A percentile compares a stretch with the other conserved stretches of the same genome.
These are phyloP conservation scores for Beauveria varroae DNA, from an alignment of 2,329 filamentous ascomycete species.

Conservation along the genomic window DNA sequence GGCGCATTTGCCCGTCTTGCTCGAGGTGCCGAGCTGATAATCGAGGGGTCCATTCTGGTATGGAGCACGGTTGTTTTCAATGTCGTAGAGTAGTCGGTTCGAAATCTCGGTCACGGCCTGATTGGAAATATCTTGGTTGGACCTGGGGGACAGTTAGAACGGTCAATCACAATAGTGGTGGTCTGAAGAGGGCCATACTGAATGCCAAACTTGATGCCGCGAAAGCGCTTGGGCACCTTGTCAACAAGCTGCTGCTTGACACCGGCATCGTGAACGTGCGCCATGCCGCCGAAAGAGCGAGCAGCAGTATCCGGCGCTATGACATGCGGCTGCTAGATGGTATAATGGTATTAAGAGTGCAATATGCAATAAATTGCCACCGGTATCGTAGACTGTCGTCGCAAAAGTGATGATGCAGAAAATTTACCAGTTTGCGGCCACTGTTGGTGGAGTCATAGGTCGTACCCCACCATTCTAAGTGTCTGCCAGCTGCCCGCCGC, in stretches of 20 bases:
- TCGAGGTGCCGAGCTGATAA: slow-evolving; percentile 79
- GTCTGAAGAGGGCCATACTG: slow-evolving; percentile 35
- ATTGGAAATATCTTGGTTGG: slow-evolving; percentile 88
- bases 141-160: slow-evolving; percentile 40
- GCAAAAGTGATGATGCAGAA: slow-evolving; percentile 7
- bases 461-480: slow-evolving; percentile 10
- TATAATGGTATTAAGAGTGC: not conserved
- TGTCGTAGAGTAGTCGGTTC: slow-evolving; percentile 89
- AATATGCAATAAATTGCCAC: not conserved
- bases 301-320: slow-evolving; percentile 6
- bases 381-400: not conserved
- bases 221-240: slow-evolving; percentile 83
- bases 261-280: slow-evolving; percentile 23
- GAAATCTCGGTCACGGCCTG: slow-evolving; percentile 92
- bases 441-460: slow-evolving; percentile 8
- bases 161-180: not conserved
- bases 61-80: slow-evolving; percentile 68
- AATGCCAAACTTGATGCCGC: slow-evolving; percentile 88
- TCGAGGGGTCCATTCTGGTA: slow-evolving; percentile 83
- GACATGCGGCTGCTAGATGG: not conserved
- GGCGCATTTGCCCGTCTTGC: slow-evolving; percentile 68
- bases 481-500: no score
- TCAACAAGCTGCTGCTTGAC: slow-evolving; percentile 87
- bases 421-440: slow-evolving; percentile 6
- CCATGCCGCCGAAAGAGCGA: slow-evolving; percentile 11